Conservation (phyloP, 2,329 filamentous ascomycete species). For the Aureobasidium mangrovei region DNA sequence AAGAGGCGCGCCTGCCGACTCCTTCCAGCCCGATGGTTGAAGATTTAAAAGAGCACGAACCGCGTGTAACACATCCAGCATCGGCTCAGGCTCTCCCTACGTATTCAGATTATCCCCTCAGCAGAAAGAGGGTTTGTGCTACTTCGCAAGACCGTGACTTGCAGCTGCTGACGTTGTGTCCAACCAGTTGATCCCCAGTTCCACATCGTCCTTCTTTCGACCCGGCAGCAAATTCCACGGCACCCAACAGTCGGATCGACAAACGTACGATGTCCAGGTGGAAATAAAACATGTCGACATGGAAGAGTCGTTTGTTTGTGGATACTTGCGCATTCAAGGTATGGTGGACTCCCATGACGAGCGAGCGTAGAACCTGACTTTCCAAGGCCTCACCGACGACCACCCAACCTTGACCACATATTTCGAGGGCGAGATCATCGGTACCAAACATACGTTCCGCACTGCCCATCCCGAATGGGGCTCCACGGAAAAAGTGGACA, state of each 20-base stretch:
- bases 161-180: conserved; percentile 10
- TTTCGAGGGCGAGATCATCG: conserved; percentile 97
- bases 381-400: conserved; percentile 77
- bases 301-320: conserved; percentile 86
- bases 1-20: conserved; percentile 20
- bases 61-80: conserved; percentile 23
- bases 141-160: background rate
- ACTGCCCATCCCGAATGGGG: conserved; percentile 88
- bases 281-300: conserved; percentile 96
- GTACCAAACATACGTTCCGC: conserved; percentile 85
- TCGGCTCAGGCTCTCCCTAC: conserved; percentile 17
- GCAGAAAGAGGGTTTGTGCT: conserved; percentile 20
- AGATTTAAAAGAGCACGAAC: conserved; percentile 23
- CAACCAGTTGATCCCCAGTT: conserved; percentile 60
- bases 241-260: conserved; percentile 85
- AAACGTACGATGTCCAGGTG: conserved; percentile 91
- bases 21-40: conserved; percentile 21
- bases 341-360: conserved; percentile 17
- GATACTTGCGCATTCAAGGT: conserved; percentile 95
- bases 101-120: conserved; percentile 23
- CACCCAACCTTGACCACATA: conserved; percentile 97
- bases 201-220: conserved; percentile 78
- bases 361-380: background rate
- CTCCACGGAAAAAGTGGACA: conserved; percentile 80
- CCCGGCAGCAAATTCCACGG: conserved; percentile 82